phyloP scores from a whole-genome alignment of 108 stramenopile genomes.

The Cyclotella cryptica region DNA sequence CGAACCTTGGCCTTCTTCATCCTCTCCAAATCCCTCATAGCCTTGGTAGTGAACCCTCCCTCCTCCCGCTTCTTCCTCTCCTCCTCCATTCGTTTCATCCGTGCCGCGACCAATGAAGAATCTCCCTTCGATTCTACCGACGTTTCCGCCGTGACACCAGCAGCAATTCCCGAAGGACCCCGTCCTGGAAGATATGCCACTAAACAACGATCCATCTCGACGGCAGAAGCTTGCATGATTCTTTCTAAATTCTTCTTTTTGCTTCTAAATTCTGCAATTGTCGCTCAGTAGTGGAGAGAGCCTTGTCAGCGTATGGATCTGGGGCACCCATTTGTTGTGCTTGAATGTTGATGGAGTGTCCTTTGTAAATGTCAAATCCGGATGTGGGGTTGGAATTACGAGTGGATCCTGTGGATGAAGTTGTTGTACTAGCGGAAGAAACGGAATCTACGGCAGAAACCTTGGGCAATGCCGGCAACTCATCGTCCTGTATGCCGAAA shows the following conservation, averaged over 20 bases:
- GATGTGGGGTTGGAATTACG: constrained; percentile 3
- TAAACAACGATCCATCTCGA: constrained; percentile 60
- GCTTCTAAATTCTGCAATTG: constrained; percentile 52
- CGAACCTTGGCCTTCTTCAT: constrained; percentile 76
- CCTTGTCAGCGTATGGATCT: constrained; percentile 56
- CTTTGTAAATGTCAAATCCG: constrained; percentile 73
- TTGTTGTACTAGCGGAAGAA: constrained; percentile 11
- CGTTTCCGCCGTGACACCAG: constrained; percentile 12
- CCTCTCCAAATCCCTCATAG: constrained; percentile 84
- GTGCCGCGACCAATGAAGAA: constrained; percentile 62
- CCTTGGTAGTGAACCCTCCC: constrained; percentile 83
- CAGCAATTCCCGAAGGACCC: background rate
- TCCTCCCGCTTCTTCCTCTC: constrained; percentile 68
- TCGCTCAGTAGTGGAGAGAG: constrained; percentile 56
- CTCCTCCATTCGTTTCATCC: constrained; percentile 58
- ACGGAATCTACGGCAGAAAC: background rate
- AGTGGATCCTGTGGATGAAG: constrained; percentile 2
- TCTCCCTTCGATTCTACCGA: constrained; percentile 50
- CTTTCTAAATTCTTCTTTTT: constrained; percentile 67
- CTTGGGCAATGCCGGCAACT: constrained; percentile 51
- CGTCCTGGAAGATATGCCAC: constrained; percentile 57
- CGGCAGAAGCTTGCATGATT: constrained; percentile 42
- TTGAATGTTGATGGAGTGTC: constrained; percentile 69
- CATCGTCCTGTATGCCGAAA: constrained; percentile 48
- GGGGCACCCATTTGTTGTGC: constrained; percentile 69